phyloP scores from a whole-genome alignment of 305 asterid genomes.

The Fraxinus nigra region DNA sequence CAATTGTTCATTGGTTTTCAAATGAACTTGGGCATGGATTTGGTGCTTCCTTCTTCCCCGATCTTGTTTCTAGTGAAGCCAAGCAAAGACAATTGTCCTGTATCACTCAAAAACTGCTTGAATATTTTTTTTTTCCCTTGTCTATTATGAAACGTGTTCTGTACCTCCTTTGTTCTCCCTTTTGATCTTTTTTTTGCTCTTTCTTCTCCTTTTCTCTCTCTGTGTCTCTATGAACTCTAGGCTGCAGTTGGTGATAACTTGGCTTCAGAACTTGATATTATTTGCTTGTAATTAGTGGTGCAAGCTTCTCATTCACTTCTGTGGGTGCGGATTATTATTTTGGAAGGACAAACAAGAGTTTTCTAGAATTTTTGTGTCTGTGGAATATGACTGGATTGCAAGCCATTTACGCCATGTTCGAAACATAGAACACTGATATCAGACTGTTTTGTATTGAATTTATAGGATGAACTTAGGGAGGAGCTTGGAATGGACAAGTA shows the following conservation, averaged over 20 bases:
- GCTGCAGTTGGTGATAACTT: not conserved
- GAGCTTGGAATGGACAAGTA: conserved; percentile 84
- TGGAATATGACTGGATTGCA: not conserved
- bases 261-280: not conserved
- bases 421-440: not conserved
- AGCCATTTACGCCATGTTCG: not conserved
- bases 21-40: not conserved
- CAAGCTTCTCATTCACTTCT: not conserved
- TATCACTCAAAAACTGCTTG: not conserved
- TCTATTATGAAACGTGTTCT: not conserved
- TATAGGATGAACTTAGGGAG: conserved; percentile 69
- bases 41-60: not conserved
- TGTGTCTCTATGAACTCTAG: not conserved
- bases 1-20: not conserved
- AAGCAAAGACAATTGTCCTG: no score
- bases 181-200: not conserved
- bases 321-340: not conserved
- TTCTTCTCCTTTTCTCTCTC: not conserved
- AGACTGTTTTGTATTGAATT: not conserved
- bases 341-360: not conserved
- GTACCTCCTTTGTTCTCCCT: not conserved
- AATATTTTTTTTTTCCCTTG: not conserved
- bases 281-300: not conserved
- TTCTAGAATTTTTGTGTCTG: not conserved
- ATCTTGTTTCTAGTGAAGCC: not conserved